These are phyloP conservation scores for Aspergillus pseudoviridinutans DNA, from an alignment of 2,329 filamentous ascomycete species.

Conservation along the genomic window DNA sequence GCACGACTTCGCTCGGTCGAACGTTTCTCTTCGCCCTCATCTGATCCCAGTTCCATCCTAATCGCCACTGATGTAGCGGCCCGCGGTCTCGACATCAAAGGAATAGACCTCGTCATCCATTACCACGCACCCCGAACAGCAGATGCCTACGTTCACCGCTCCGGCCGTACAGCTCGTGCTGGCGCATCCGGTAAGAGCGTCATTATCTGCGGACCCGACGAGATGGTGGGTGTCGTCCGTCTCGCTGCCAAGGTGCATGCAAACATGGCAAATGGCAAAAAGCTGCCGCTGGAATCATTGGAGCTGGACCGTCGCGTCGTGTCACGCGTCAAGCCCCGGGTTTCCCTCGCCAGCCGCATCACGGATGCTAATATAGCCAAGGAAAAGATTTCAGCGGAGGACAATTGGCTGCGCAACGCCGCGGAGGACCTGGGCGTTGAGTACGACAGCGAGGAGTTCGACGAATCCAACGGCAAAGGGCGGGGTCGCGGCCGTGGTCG, in stretches of 20 bases:
- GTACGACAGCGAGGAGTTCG: slow-evolving; percentile 85
- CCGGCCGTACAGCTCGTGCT: slow-evolving; percentile 87
- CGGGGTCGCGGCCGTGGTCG: slow-evolving; percentile 68
- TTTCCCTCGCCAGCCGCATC: slow-evolving; percentile 79
- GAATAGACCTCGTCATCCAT: slow-evolving; percentile 84
- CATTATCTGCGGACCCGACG: slow-evolving; percentile 84
- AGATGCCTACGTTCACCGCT: slow-evolving; percentile 92
- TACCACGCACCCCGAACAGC: slow-evolving; percentile 92
- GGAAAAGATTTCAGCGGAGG: slow-evolving; percentile 77
- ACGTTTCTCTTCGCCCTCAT: slow-evolving; percentile 66
- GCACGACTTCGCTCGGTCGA: slow-evolving; percentile 90
- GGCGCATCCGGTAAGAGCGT: slow-evolving; percentile 74
- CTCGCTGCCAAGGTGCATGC: slow-evolving; percentile 86
- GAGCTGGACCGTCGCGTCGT: slow-evolving; percentile 80
- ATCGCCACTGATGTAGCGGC: slow-evolving; percentile 93
- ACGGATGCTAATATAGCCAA: slow-evolving; percentile 80
- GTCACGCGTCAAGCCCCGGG: slow-evolving; percentile 68
- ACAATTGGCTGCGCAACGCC: slow-evolving; percentile 76
- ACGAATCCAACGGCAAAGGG: slow-evolving; percentile 49
- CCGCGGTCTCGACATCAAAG: slow-evolving; percentile 86
- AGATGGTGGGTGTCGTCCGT: slow-evolving; percentile 77
- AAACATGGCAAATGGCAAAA: slow-evolving; percentile 49
- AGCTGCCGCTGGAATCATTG: slow-evolving; percentile 66
- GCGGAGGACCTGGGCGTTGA: slow-evolving; percentile 93
- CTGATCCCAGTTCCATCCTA: slow-evolving; percentile 62